Conservation (phyloP, 192 early-diverging fungal genomes). For the Glomus cerebriforme region DNA sequence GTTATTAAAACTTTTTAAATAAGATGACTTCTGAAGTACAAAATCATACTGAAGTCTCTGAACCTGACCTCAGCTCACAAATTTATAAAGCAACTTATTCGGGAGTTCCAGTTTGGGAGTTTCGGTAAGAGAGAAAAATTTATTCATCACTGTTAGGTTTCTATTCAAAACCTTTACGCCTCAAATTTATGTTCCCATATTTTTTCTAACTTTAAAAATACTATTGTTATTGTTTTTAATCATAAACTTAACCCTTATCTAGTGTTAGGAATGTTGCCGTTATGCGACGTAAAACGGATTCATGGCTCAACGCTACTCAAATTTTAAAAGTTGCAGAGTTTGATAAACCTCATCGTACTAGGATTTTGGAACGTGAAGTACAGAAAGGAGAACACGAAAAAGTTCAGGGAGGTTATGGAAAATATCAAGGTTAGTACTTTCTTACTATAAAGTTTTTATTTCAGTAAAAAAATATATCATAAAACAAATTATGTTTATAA, state of each 20-base stretch:
- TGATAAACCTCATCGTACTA: slow-evolving; percentile 88
- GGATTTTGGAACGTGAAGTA: slow-evolving; percentile 92
- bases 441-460: not conserved
- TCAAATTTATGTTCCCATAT: not conserved
- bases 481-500: not conserved
- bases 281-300: slow-evolving; percentile 73
- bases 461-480: no score
- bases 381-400: slow-evolving; percentile 89
- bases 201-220: not conserved
- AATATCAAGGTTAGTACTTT: slow-evolving; percentile 79
- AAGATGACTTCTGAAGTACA: slow-evolving; percentile 2
- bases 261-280: slow-evolving; percentile 53
- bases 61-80: slow-evolving; percentile 30
- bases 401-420: slow-evolving; percentile 98
- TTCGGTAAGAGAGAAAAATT: slow-evolving; percentile 81
- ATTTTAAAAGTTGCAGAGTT: slow-evolving; percentile 96
- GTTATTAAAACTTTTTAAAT: not conserved
- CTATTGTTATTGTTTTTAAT: no score
- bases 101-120: slow-evolving; percentile 94
- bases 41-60: not conserved
- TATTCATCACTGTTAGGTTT: slow-evolving; percentile 52
- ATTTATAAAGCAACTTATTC: slow-evolving; percentile 93
- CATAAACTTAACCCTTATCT: not conserved
- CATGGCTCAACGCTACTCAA: slow-evolving; percentile 96
- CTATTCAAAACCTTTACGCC: not conserved